Percentiles rank a stretch among this genome's conserved stretches.
phyloP scores from a whole-genome alignment of 345 rosid genomes.

The Corchorus capsularis region DNA sequence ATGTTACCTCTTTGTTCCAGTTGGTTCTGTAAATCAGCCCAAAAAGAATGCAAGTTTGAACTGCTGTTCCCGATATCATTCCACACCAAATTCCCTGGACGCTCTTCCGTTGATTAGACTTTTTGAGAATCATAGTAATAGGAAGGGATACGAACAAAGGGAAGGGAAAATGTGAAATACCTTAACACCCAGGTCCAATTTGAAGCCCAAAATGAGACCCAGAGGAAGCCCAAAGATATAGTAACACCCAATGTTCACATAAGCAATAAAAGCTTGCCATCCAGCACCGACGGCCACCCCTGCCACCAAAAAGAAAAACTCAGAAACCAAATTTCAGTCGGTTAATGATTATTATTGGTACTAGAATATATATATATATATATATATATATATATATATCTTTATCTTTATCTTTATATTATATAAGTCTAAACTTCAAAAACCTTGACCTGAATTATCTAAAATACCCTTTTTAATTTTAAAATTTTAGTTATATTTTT shows the following conservation, averaged over 20 bases:
- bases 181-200: constrained; percentile 45
- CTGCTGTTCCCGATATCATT: constrained; percentile 59
- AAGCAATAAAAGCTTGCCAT: constrained; percentile 91
- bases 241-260: constrained; percentile 75
- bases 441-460: too few species aligned
- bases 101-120: background rate
- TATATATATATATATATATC: too few species aligned
- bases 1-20: constrained; percentile 61
- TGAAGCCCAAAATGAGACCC: constrained; percentile 62
- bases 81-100: constrained; percentile 73
- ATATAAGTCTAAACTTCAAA: too few species aligned
- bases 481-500: too few species aligned
- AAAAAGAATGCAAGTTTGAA: constrained; percentile 52
- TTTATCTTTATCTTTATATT: too few species aligned
- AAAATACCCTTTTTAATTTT: too few species aligned
- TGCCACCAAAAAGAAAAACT: constrained; percentile 25
- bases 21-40: constrained; percentile 63
- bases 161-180: constrained; percentile 30
- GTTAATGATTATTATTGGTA: too few species aligned
- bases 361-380: too few species aligned
- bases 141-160: too few species aligned
- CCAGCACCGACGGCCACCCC: constrained; percentile 87
- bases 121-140: too few species aligned
- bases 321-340: background rate
- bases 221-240: constrained; percentile 63